These are phyloP conservation scores for Eucalyptus albens DNA, from an alignment of 345 rosid species.

Conservation along the genomic window DNA sequence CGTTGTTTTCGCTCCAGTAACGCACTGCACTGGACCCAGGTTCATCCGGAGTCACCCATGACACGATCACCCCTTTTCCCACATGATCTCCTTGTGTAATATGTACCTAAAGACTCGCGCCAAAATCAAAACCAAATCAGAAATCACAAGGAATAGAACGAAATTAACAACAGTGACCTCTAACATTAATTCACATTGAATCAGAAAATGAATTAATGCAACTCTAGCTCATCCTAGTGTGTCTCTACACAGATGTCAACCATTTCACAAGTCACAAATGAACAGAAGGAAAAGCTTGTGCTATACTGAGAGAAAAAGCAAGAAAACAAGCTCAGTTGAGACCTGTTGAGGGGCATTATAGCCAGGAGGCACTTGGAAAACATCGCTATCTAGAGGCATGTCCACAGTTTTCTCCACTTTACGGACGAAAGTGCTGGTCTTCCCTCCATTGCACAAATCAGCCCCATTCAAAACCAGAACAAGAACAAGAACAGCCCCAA, in stretches of 20 bases:
- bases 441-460: constrained; percentile 49
- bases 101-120: constrained; percentile 33
- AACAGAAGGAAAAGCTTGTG: not conserved
- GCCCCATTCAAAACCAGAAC: constrained; percentile 23
- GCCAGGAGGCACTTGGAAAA: constrained; percentile 52
- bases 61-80: constrained; percentile 72
- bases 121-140: not conserved
- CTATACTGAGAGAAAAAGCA: not conserved
- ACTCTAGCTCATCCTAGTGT: not conserved
- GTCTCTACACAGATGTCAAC: not conserved
- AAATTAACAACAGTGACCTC: not conserved
- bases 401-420: constrained; percentile 32
- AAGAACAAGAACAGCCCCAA: constrained; percentile 7
- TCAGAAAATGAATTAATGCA: not conserved
- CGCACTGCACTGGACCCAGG: constrained; percentile 43
- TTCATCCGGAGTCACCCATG: constrained; percentile 77
- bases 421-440: constrained; percentile 52
- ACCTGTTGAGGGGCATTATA: constrained; percentile 94
- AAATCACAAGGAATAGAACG: not conserved
- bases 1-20: constrained; percentile 53
- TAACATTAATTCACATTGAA: not conserved
- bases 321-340: not conserved
- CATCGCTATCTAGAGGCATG: constrained; percentile 75
- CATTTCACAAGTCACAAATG: not conserved
- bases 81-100: constrained; percentile 89